Base-by-base conservation (phyloP, 352 stramenopile species). In the Phytophthora litchii region DNA sequence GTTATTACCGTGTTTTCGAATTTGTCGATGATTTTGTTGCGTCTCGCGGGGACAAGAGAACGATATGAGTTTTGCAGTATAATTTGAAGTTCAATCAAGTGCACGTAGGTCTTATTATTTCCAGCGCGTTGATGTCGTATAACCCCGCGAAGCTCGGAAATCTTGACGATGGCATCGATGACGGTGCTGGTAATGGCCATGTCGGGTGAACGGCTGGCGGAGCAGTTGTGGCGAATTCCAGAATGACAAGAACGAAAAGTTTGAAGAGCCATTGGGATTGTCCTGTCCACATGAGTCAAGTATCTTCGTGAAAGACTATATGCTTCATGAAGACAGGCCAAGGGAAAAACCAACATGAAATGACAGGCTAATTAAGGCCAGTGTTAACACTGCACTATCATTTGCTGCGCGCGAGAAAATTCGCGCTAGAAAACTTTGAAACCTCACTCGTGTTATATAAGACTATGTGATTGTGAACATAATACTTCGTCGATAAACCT, bases 91-190 rank as follows among this genome's bases (percentile, higher is more conserved):
- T 49, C 27, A 12, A 16, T 34, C 19, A 67, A 12, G 3, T 46
- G 51, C 5, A 41, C 11, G 4, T 61, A 45, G 14, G 36, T 47
- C 8, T 29, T 32, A 3, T n/a, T 34, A 38, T 56, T 62, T 35
- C 27, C 43, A 27, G 37, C 23, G 1, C 49, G 40, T 21, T 53
- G 40, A 29, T 50, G 46, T 11, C 49, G 29, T 11, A 69, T 46
- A 2, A 54, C 36, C 11, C 56, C 27, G 1, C 60, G 59, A 11
- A 63, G 46, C 46, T 52, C 36, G 19, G 50, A 25, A 25, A 69
- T 58, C 42, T 54, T 36, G 36, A 19, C 17, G 6, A 70, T 43
- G 11, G 14, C 42, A 8, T 58, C 21, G 10, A 42, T 37, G 25
- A 54, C 29, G 10, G 7, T 31, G 29, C 23, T 11, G 12, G n/a